Evolutionary conservation across 495 filamentous ascomycete genomes (phyloP).

Genomic region (Cladorrhinum samala): DNA sequence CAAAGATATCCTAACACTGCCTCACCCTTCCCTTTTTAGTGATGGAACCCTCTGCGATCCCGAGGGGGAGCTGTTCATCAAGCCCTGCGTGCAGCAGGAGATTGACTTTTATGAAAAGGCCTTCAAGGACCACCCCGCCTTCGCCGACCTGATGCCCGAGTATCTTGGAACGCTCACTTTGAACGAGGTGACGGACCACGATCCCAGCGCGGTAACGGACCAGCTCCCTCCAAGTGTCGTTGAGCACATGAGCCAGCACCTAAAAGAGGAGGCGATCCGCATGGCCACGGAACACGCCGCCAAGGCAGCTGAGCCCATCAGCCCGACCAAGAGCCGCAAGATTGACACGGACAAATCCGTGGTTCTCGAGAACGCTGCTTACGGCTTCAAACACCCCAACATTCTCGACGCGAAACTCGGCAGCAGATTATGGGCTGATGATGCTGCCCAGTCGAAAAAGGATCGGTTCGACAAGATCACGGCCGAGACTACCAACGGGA

Average conservation of each 20-base stretch:
- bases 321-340: slow-evolving; percentile 39
- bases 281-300: slow-evolving; percentile 22
- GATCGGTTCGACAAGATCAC: slow-evolving; percentile 72
- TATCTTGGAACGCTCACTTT: slow-evolving; percentile 73
- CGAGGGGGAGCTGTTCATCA: slow-evolving; percentile 83
- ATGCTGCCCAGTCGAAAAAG: slow-evolving; percentile 70
- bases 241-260: slow-evolving; percentile 34
- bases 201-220: slow-evolving; percentile 32
- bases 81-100: slow-evolving; percentile 84
- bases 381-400: slow-evolving; percentile 78
- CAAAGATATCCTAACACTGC: slow-evolving; percentile 1
- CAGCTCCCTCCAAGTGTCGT: slow-evolving; percentile 43
- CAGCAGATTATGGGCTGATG: slow-evolving; percentile 75
- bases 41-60: slow-evolving; percentile 85
- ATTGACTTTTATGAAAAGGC: slow-evolving; percentile 88
- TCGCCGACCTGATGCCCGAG: slow-evolving; percentile 74
- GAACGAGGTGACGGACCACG: slow-evolving; percentile 36
- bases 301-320: slow-evolving; percentile 22
- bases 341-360: slow-evolving; percentile 71
- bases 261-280: slow-evolving; percentile 35
- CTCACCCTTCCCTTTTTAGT: slow-evolving; percentile 39
- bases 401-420: slow-evolving; percentile 95
- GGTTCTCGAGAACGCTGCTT: slow-evolving; percentile 79
- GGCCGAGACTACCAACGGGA: slow-evolving; percentile 70
- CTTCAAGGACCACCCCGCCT: slow-evolving; percentile 53